These are phyloP conservation scores for Aaosphaeria arxii DNA, from an alignment of 2,329 filamentous ascomycete genomes.

Conservation along the genomic window DNA sequence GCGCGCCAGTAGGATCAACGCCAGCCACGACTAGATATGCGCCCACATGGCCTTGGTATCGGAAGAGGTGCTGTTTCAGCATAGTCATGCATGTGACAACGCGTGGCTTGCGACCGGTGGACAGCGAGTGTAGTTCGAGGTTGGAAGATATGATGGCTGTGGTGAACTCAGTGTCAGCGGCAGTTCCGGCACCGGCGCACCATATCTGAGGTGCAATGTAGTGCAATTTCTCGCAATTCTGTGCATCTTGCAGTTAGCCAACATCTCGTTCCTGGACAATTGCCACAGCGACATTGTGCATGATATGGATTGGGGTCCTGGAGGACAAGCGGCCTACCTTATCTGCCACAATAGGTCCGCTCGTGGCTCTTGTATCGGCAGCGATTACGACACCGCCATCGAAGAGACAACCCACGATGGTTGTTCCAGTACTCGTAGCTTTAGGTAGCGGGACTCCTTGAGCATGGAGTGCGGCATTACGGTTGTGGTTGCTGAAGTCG, in stretches of 20 bases:
- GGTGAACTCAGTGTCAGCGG: constrained; percentile 98
- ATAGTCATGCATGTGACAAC: constrained; percentile 99
- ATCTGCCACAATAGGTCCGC: constrained; percentile 96
- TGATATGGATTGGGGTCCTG: neutral
- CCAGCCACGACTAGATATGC: constrained; percentile 97
- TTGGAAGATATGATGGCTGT: constrained; percentile 98
- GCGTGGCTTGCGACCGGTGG: constrained; percentile 91
- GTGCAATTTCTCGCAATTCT: constrained; percentile 99
- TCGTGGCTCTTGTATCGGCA: constrained; percentile 95
- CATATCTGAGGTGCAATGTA: constrained; percentile 99
- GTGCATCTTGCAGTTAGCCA: neutral
- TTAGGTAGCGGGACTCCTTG: constrained; percentile 92
- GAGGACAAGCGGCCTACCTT: constrained; percentile 57
- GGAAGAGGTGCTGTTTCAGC: constrained; percentile 99
- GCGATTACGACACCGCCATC: constrained; percentile 98
- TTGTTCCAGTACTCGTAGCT: constrained; percentile 97
- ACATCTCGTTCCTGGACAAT: neutral
- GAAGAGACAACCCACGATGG: constrained; percentile 95
- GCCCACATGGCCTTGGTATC: constrained; percentile 95
- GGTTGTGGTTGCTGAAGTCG: constrained; percentile 98
- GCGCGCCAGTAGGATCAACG: constrained; percentile 90
- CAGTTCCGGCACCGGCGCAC: constrained; percentile 97
- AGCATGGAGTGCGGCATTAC: constrained; percentile 93
- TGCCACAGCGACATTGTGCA: constrained; percentile 6
- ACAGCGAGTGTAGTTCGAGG: constrained; percentile 94